Conservation (phyloP, 1,284 basidiomycete genomes). For the Xerocomus amazonicus region DNA sequence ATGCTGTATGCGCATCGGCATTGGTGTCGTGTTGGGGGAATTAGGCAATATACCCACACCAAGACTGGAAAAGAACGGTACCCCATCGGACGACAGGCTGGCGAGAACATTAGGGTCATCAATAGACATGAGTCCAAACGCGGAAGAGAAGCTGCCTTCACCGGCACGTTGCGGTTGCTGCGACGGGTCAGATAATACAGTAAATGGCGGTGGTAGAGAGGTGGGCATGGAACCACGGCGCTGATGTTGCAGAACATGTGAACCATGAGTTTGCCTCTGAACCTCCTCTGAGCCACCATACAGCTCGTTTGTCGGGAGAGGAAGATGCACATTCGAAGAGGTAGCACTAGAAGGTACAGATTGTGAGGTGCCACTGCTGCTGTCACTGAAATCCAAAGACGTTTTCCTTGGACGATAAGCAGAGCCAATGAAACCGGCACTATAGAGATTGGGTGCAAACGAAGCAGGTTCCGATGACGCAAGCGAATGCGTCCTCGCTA, state of each 20-base stretch:
- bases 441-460: slow-evolving; percentile 27
- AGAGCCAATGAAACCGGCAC: slow-evolving; percentile 19
- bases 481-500: slow-evolving; percentile 16
- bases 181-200: slow-evolving; percentile 2
- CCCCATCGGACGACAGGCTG: slow-evolving; percentile 50
- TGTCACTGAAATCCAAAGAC: slow-evolving; percentile 34
- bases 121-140: slow-evolving; percentile 68
- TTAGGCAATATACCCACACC: slow-evolving; percentile 27
- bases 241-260: slow-evolving; percentile 20
- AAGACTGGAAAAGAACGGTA: slow-evolving; percentile 55
- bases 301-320: slow-evolving; percentile 29
- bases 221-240: slow-evolving; percentile 18
- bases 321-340: slow-evolving; percentile 42
- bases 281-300: slow-evolving; percentile 23
- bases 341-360: slow-evolving; percentile 36
- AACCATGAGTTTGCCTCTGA: slow-evolving; percentile 13
- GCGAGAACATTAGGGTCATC: slow-evolving; percentile 65
- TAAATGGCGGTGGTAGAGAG: slow-evolving; percentile 16
- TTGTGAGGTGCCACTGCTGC: slow-evolving; percentile 32
- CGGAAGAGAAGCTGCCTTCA: slow-evolving; percentile 55
- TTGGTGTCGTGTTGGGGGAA: slow-evolving; percentile 47
- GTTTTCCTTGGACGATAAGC: slow-evolving; percentile 26
- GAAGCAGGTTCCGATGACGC: slow-evolving; percentile 20
- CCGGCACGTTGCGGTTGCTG: slow-evolving; percentile 12
- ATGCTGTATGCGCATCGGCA: slow-evolving; percentile 36